Base-by-base conservation (phyloP, 139 green algal species). In the Chlorella sp. region DNA sequence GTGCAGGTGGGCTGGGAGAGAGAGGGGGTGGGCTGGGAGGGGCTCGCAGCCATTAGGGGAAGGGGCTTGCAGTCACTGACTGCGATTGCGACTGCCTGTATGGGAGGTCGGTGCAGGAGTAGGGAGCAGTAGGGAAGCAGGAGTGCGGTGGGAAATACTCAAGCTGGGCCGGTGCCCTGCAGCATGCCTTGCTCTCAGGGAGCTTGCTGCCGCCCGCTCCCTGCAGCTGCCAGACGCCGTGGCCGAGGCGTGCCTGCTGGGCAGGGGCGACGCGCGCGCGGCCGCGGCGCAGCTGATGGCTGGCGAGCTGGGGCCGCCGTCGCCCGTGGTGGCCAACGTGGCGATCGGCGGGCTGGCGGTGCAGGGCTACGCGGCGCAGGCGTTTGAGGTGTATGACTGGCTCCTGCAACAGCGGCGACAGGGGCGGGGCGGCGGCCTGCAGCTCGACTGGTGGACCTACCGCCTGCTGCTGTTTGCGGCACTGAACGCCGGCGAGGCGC, bases 381-480 rank as follows among this genome's bases (percentile, higher is more conserved):
- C 53, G 0, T 3, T 75, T 2, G 53, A 43, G 53, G 53, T 75
- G 69, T 75, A 38, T 25, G 40, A 66, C 2, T 56, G 56, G 41
- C 65, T 75, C 53, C 55, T 56, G 36, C 2, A 8, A 40, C 53
- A 55, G 69, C 53, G 33, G 45, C 3, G 11, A 23, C 48, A 23
- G 31, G 14, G 9, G 11, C 29, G 11, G 14, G 1, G 4, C 33
- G 2, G 33, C 33, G 33, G 14, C 29, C 17, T 35, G 8, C 19
- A 17, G 1, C 69, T 53, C 0, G 38, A 75, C 14, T 42, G 35
- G 17, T 75, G 69, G 69, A 75, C 69, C 2, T 42, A 55, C 9
- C 40, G 41, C 27, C 53, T 75, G 69, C 69, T 75, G 69, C 69
- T 75, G 36, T 75, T 56, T 66, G n/a, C 55, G 14, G 69, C 53